Conservation (phyloP, 225 moss, liverwort and hornwort genomes). For the Sphagnum contortum region DNA sequence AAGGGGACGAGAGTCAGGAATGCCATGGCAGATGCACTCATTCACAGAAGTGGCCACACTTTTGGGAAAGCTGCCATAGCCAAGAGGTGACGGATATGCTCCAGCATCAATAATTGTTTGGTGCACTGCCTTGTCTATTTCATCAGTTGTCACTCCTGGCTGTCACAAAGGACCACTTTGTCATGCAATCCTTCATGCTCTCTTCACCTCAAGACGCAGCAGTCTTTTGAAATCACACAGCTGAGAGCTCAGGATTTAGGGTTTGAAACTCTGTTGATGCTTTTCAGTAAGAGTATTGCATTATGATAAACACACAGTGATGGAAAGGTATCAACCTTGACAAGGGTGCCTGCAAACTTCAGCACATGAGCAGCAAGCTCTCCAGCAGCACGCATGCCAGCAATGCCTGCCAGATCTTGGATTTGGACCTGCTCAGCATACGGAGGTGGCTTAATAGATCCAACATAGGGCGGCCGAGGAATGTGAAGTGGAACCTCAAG, state of each 20-base stretch:
- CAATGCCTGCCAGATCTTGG: constrained; percentile 71
- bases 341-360: constrained; percentile 73
- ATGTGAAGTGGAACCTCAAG: constrained; percentile 68
- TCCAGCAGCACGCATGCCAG: constrained; percentile 72
- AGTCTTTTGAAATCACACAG: no score
- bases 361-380: constrained; percentile 79
- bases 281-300: background rate
- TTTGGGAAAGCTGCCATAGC: constrained; percentile 92
- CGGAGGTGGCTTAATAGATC: constrained; percentile 51
- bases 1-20: constrained; percentile 87
- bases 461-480: constrained; percentile 69
- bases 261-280: no score
- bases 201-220: no score
- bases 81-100: constrained; percentile 95
- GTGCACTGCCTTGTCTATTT: constrained; percentile 91
- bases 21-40: constrained; percentile 98
- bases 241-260: no score
- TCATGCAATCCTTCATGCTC: no score
- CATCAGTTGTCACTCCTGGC: constrained; percentile 99
- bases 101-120: constrained; percentile 83
- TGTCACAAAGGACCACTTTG: constrained; percentile 16
- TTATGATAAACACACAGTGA: constrained; percentile 10
- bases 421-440: constrained; percentile 69
- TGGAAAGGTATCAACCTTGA: constrained; percentile 31
- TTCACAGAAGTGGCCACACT: constrained; percentile 96